These are phyloP conservation scores for Zygosaccharomyces lentus DNA, from an alignment of 805 yeast genomes.

Conservation along the genomic window DNA sequence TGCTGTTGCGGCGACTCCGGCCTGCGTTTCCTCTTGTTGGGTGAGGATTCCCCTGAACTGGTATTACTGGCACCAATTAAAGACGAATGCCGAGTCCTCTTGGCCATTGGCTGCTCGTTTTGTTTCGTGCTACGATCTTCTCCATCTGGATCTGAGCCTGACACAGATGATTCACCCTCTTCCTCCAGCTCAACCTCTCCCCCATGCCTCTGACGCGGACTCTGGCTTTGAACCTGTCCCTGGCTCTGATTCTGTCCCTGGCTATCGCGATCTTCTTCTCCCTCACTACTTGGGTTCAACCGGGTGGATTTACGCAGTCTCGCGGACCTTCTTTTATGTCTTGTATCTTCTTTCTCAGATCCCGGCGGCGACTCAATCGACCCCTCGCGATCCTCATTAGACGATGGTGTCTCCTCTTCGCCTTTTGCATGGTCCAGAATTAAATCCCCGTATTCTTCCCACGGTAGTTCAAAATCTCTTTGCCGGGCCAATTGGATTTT, in stretches of 20 bases:
- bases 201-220: background rate
- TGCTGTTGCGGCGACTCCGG: constrained; percentile 4
- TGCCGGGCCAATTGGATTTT: constrained; percentile 7
- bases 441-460: constrained; percentile 44
- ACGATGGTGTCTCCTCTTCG: background rate
- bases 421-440: constrained; percentile 37
- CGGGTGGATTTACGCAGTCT: constrained; percentile 2
- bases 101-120: constrained; percentile 21
- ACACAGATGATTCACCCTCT: constrained; percentile 1
- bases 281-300: constrained; percentile 1
- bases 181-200: constrained; percentile 4
- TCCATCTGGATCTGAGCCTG: constrained; percentile 8
- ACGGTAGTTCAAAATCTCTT: constrained; percentile 39
- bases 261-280: background rate
- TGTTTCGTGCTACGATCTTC: constrained; percentile 5
- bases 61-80: constrained; percentile 12
- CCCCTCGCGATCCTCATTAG: constrained; percentile 8
- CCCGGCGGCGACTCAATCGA: constrained; percentile 8
- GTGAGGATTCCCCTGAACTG: constrained; percentile 19
- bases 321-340: constrained; percentile 2
- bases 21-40: constrained; percentile 19
- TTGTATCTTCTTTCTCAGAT: background rate
- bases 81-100: constrained; percentile 24
- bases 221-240: background rate
- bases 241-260: background rate